Evolutionary conservation across 306 rosid genomes (phyloP).

Genomic region (Castanea sativa): DNA sequence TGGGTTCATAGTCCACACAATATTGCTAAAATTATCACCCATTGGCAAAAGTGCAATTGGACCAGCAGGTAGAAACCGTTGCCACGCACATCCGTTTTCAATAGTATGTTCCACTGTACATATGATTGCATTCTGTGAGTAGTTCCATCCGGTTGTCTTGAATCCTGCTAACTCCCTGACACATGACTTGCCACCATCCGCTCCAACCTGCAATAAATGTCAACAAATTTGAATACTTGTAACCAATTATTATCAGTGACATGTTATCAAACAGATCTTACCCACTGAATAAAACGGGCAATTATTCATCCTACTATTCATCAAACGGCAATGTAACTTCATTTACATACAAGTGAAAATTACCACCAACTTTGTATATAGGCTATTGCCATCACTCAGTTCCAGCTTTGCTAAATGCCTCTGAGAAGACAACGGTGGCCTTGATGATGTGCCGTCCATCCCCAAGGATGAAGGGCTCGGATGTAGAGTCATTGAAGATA

Average conservation of each 20-base stretch:
- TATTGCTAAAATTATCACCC: slow-evolving; percentile 79
- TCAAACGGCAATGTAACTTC: slow-evolving; percentile 12
- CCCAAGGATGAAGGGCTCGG: slow-evolving; percentile 41
- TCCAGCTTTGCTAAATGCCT: slow-evolving; percentile 63
- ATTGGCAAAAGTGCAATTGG: slow-evolving; percentile 92
- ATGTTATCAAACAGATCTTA: slow-evolving; percentile 15
- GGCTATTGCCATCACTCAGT: slow-evolving; percentile 74
- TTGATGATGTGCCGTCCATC: slow-evolving; percentile 31
- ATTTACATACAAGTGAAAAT: slow-evolving; percentile 20
- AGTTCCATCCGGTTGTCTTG: slow-evolving; percentile 87
- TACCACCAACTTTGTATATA: slow-evolving; percentile 93
- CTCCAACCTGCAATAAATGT: slow-evolving; percentile 68
- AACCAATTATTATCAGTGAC: slow-evolving; percentile 12
- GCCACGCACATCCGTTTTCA: slow-evolving; percentile 84
- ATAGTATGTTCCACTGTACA: slow-evolving; percentile 78
- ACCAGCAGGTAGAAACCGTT: slow-evolving; percentile 84
- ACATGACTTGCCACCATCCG: slow-evolving; percentile 89
- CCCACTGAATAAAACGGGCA: slow-evolving; percentile 1
- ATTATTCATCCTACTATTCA: slow-evolving; percentile 4
- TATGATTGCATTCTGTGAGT: slow-evolving; percentile 87
- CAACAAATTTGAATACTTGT: slow-evolving; percentile 18
- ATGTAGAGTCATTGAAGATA: slow-evolving; percentile 56
- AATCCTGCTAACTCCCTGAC: slow-evolving; percentile 85
- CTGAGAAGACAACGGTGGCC: slow-evolving; percentile 35
- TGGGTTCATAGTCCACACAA: slow-evolving; percentile 97